Evolutionary conservation across 768 basidiomycete species (phyloP).

Genomic region (Leucogyrophana mollusca): DNA sequence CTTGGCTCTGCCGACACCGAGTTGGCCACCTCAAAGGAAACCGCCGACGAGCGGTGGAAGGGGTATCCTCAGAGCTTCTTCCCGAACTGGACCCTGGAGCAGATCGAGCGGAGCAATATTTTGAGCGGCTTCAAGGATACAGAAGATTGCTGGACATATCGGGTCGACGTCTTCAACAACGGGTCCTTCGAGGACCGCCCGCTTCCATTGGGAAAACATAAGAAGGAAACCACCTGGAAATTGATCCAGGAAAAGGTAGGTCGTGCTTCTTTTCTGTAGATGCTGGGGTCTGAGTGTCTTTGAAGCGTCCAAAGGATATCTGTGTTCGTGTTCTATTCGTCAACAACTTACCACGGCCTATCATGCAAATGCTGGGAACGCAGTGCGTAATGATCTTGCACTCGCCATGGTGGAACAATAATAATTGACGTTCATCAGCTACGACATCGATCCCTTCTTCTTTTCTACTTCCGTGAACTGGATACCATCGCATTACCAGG

Average conservation of each 20-base stretch:
- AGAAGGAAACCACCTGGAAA: conserved; percentile 17
- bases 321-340: conserved; percentile 35
- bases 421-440: conserved; percentile 22
- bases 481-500: conserved; percentile 58
- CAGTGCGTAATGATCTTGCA: conserved; percentile 34
- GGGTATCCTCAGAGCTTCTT: conserved; percentile 45
- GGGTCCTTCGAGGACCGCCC: conserved; percentile 29
- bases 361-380: conserved; percentile 50
- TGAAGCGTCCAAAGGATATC: conserved; percentile 13
- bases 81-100: conserved; percentile 46
- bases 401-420: not conserved
- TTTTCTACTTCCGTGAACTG: conserved; percentile 54
- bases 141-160: conserved; percentile 16
- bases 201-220: conserved; percentile 10
- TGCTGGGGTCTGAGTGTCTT: not conserved
- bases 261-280: not conserved
- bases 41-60: conserved; percentile 15
- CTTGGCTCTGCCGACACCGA: not conserved
- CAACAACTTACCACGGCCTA: conserved; percentile 43
- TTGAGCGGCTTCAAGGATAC: conserved; percentile 1
- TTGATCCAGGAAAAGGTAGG: conserved; percentile 15
- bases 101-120: conserved; percentile 28
- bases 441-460: conserved; percentile 54
- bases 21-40: too few relatives aligned
- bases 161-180: conserved; percentile 38